These are phyloP conservation scores for Cicer judaicum DNA, from an alignment of 306 rosid species.

Conservation along the genomic window DNA sequence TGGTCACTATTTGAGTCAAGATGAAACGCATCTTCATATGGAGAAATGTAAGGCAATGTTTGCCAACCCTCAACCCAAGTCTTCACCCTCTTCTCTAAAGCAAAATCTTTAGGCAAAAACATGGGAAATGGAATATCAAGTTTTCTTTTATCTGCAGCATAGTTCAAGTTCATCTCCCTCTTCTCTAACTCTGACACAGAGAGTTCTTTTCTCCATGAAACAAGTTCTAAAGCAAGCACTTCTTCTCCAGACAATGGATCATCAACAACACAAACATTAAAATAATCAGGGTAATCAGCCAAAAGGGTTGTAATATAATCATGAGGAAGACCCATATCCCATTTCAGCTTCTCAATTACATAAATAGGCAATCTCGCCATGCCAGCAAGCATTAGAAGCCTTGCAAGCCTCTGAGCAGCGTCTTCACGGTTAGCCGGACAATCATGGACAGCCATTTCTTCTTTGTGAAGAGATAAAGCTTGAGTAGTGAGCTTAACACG, in stretches of 20 bases:
- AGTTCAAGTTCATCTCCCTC: slow-evolving; percentile 46
- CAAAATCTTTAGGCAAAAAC: slow-evolving; percentile 76
- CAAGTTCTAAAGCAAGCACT: slow-evolving; percentile 76
- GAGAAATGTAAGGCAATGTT: slow-evolving; percentile 81
- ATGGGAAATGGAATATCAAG: slow-evolving; percentile 63
- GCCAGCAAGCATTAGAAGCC: slow-evolving; percentile 79
- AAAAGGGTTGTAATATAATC: slow-evolving; percentile 62
- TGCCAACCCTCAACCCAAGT: slow-evolving; percentile 85
- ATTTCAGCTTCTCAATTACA: slow-evolving; percentile 70
- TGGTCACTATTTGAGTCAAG: slow-evolving; percentile 63
- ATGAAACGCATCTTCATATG: slow-evolving; percentile 79
- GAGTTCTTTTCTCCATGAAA: slow-evolving; percentile 70
- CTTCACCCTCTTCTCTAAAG: slow-evolving; percentile 69
- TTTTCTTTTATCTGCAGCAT: slow-evolving; percentile 41
- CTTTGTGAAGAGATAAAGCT: slow-evolving; percentile 62
- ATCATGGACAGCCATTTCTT: slow-evolving; percentile 61
- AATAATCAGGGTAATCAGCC: slow-evolving; percentile 76
- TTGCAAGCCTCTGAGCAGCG: slow-evolving; percentile 62
- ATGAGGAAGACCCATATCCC: slow-evolving; percentile 90
- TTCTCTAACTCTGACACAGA: slow-evolving; percentile 75
- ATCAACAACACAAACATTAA: slow-evolving; percentile 63
- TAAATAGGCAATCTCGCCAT: slow-evolving; percentile 63
- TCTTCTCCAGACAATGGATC: slow-evolving; percentile 59
- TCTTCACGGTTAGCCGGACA: slow-evolving; percentile 54
- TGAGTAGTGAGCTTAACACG: slow-evolving; percentile 64